Conservation (phyloP, 768 basidiomycete genomes). For the Kondoa subrosea region DNA sequence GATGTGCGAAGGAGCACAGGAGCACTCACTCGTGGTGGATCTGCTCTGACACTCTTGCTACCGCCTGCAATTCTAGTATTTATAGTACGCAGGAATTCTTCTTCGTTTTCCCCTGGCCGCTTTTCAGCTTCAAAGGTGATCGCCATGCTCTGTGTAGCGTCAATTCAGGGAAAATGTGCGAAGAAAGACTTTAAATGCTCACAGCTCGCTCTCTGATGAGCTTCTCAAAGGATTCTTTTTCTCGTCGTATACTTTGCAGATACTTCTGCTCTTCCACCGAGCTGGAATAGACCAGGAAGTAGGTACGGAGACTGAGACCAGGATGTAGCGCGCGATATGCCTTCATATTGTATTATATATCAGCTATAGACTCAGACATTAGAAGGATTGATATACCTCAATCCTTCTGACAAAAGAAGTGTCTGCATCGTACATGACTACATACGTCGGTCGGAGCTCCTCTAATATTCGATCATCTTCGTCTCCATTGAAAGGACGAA, state of each 20-base stretch:
- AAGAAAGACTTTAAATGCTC: background rate
- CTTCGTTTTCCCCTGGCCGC: conserved; percentile 34
- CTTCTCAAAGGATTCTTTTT: conserved; percentile 84
- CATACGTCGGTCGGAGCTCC: conserved; percentile 75
- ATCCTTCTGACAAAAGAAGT: conserved; percentile 81
- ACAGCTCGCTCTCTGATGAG: conserved; percentile 85
- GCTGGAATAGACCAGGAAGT: conserved; percentile 85
- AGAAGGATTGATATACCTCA: conserved; percentile 44
- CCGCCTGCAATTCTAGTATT: conserved; percentile 77
- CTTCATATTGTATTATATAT: conserved; percentile 35
- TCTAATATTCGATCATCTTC: conserved; percentile 72
- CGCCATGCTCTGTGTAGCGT: conserved; percentile 62
- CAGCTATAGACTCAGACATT: conserved; percentile 4
- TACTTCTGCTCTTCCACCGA: conserved; percentile 94
- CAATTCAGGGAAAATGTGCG: background rate
- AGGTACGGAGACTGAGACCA: conserved; percentile 67
- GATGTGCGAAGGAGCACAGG: background rate
- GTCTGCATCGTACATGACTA: conserved; percentile 89
- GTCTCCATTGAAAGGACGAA: conserved; percentile 80
- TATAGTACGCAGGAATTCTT: conserved; percentile 53
- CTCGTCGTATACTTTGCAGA: conserved; percentile 65
- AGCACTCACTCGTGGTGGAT: conserved; percentile 39
- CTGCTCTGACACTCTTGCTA: conserved; percentile 46
- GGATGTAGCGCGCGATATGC: conserved; percentile 73
- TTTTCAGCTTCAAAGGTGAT: conserved; percentile 47